Base-by-base conservation (phyloP, 73 alveolate species). In the Paramecium biaurelia region DNA sequence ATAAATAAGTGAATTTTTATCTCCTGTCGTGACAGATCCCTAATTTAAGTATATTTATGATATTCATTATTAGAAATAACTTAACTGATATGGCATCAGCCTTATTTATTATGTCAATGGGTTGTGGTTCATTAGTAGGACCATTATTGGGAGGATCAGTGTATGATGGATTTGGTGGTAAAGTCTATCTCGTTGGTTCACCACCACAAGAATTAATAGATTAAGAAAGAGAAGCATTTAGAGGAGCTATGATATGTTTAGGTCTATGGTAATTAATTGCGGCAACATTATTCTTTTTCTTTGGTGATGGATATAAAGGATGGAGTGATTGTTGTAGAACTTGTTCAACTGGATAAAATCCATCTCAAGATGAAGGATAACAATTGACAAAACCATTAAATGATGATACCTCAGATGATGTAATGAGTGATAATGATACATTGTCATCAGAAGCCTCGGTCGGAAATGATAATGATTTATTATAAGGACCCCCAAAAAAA, bases 1-100 rank as follows among this genome's bases (percentile, higher is more conserved):
- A 23, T 26, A 79, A 79, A 79, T 79, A 11, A 43, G 63, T 79
- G 90, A 79, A 26, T 79, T 79, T 43, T 79, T 79, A 47, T 76
- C 35, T 4, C 90, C 90, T 1, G 90, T 79, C 2, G 56, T 79
- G 32, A 79, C 45, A 21, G 90, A 79, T 41, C 90, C 90, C 20
- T 26, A 79, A 79, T 47, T 79, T n/a, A 79, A 79, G 74, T 79
- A 41, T n/a, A 11, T 2, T 38, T 43, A 5, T 45, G 10, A 2
- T 3, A 32, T 72, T 53, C 0, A 72, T 32, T 12, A 14, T 14
- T 14, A 72, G 86, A 72, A 72, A 72, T 38, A 72, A 72, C 30
- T 72, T 72, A 32, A 72, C 86, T 24, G 90, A 79, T 79, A 79
- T 79, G 90, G 90, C 90, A 41, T 30, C 63, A 15, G 90, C 90